Percentiles rank a stretch among this genome's conserved stretches.
Evolutionary conservation across 2,329 filamentous ascomycete species (phyloP).

Genomic region (Pestalotiopsis sp.): DNA sequence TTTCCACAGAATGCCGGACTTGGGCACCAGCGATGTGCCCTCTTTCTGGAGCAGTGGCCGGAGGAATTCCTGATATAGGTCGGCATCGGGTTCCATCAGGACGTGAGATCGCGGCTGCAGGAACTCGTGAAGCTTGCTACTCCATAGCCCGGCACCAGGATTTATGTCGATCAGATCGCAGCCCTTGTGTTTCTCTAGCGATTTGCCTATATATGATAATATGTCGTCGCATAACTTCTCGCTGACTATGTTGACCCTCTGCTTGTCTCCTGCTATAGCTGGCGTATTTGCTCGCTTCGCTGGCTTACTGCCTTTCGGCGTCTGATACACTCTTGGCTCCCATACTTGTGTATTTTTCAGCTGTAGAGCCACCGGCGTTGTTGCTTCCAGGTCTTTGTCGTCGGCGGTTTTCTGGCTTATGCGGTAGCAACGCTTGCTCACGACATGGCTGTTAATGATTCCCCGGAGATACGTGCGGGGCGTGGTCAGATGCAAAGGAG

Average conservation of each 20-base stretch:
- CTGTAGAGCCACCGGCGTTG: slow-evolving; percentile 20
- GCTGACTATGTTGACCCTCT: slow-evolving; percentile 56
- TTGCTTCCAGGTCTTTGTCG: background rate
- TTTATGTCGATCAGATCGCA: slow-evolving; percentile 89
- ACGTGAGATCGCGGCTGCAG: slow-evolving; percentile 82
- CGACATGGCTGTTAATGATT: background rate
- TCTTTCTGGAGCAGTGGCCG: slow-evolving; percentile 54
- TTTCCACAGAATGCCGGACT: slow-evolving; percentile 61
- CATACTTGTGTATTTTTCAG: slow-evolving; percentile 16
- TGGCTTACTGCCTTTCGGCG: background rate
- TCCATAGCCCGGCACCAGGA: slow-evolving; percentile 80
- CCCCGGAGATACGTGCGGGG: background rate
- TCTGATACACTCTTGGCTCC: background rate
- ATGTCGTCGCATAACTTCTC: slow-evolving; percentile 64
- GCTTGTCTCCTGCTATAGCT: slow-evolving; percentile 31
- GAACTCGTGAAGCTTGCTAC: slow-evolving; percentile 71
- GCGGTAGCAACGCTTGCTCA: background rate
- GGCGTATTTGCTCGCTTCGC: background rate
- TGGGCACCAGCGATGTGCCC: slow-evolving; percentile 52
- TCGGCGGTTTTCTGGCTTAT: background rate
- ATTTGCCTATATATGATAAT: slow-evolving; percentile 68
- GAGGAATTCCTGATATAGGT: slow-evolving; percentile 64
- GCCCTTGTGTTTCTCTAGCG: slow-evolving; percentile 70
- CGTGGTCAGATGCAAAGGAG: slow-evolving; percentile 8
- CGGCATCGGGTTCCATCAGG: slow-evolving; percentile 72